Conservation (phyloP, 2,329 filamentous ascomycete species). For the Sporothrix protearum region DNA sequence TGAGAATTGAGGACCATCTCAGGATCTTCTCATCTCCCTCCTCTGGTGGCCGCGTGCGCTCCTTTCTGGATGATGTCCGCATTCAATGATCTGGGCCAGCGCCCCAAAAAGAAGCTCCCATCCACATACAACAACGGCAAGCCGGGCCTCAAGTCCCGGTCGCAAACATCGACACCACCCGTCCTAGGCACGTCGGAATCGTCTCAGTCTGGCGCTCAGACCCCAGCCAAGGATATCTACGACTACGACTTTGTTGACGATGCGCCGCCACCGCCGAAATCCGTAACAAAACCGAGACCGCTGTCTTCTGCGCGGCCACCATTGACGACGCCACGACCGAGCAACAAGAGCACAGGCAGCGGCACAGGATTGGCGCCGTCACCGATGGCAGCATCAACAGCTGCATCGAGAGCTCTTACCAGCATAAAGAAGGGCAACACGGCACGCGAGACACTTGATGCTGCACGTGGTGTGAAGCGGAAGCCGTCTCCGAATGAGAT, state of each 20-base stretch:
- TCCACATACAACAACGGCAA: slow-evolving; percentile 34
- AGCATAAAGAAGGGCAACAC: slow-evolving; percentile 11
- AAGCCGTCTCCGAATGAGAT: slow-evolving; percentile 21
- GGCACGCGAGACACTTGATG: neutral
- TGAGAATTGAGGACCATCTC: neutral
- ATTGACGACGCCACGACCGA: neutral
- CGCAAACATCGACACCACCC: slow-evolving; percentile 21
- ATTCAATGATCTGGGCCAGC: slow-evolving; percentile 28
- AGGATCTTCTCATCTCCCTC: neutral
- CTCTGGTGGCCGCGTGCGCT: neutral
- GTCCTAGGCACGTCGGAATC: slow-evolving; percentile 11
- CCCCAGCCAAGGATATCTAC: slow-evolving; percentile 26
- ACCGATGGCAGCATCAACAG: neutral
- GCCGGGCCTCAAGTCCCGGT: slow-evolving; percentile 28
- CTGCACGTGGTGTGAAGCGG: slow-evolving; percentile 25
- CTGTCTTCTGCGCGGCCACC: neutral
- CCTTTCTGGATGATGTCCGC: slow-evolving; percentile 30
- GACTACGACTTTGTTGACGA: slow-evolving; percentile 30
- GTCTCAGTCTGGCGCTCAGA: neutral
- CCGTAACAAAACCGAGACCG: slow-evolving; percentile 7
- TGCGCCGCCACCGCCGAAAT: slow-evolving; percentile 17
- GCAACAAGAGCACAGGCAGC: neutral
- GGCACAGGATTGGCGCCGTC: neutral
- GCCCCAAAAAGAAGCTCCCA: slow-evolving; percentile 32
- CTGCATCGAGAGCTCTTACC: neutral